Evolutionary conservation across 371 early-diverging fungal genomes (phyloP), one percentile per base, ranked within the genome.

Genomic region (Mortierella sp.): DNA sequence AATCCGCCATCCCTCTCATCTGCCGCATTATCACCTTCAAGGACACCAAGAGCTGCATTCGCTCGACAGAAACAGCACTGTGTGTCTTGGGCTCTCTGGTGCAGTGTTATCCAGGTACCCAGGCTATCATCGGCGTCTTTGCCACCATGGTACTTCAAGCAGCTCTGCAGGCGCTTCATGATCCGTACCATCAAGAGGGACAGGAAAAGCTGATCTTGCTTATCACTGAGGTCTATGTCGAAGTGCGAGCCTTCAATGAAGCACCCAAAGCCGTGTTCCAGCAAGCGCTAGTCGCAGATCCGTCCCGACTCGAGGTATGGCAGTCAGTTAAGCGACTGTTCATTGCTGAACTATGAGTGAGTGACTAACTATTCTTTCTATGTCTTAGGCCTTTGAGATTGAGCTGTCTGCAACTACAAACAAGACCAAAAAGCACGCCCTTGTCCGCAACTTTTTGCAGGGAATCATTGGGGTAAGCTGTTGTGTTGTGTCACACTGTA

Each of bases 161-260:
- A 4, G 73, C 82, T 4, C 73, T 90, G 70, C 83, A 88, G 74
- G 90, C 88, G 0, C 76, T 91, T 41, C 88, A 88, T 64, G 90
- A 90, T 66, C 83, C 86, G 19, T 91, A 91, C 70, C 89, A 89
- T 53, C 85, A 80, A 61, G 89, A 88, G 8, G 75, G 83, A 24
- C 91, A 91, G 47, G 84, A 80, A 19, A 90, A 87, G 53, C 34
- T 83, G 37, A 75, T 90, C 11, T 66, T 55, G 58, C 69, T 88
- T 10, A 88, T 91, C 52, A 82, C 86, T 0, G 88, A 90, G 53
- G 79, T 90, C 16, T 90, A 90, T 73, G 64, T 80, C 14, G 72
- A 68, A 22, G 68, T 90, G 11, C 86, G 88, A 11, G 77, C 79
- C 1, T 71, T 77, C 14, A 79, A 84, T 16, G 73, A 73, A 5